Evolutionary conservation across 2,329 filamentous ascomycete species (phyloP), one percentile per base, ranked within the genome.

Genomic region (Aspergillus novoparasiticus): DNA sequence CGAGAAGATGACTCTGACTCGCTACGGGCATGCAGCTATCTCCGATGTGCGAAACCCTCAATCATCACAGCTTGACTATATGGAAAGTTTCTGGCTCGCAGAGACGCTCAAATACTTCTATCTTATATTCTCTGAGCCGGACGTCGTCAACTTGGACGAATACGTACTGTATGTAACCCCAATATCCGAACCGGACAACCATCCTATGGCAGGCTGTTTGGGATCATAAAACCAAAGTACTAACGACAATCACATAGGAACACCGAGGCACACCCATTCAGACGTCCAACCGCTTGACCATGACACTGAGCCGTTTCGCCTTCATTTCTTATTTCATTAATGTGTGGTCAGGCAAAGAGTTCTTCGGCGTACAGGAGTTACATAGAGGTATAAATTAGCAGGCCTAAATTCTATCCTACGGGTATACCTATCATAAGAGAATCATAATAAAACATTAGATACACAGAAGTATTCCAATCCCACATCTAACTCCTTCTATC

Each of bases 101-200:
- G 79, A 81, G 68, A 81, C 79, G 6, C 67, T 81, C 60, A 81
- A 81, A 58, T 81, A 81, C 63, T 77, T 81, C 54, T 81, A 80
- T 45, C 72, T 81, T n/a, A 77, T 79, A 30, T 81, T 81, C 63
- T 78, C 76, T 4, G 78, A 79, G 58, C 77, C 78, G 6, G 68
- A 73, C 57, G 62, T 75, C 53, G 69, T 81, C 45, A 80, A 75
- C 64, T 68, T 81, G 64, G 79, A 81, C 60, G 76, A 81, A 51
- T 81, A 78, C 66, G 79, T 81, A n/a, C 58, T 81, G 73, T 79
- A 69, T 68, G 77, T 75, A 61, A 10, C 19, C 21, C 23, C 21
- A 34, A 19, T 23, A n/a, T 39, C 34, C 1, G 16, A 34, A 2
- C 1, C 30, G 30, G n/a, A 26, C n/a, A 26, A 48, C 11, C 6